These are phyloP conservation scores for Neurospora sp. DNA, from an alignment of 2,329 filamentous ascomycete species.

Conservation along the genomic window DNA sequence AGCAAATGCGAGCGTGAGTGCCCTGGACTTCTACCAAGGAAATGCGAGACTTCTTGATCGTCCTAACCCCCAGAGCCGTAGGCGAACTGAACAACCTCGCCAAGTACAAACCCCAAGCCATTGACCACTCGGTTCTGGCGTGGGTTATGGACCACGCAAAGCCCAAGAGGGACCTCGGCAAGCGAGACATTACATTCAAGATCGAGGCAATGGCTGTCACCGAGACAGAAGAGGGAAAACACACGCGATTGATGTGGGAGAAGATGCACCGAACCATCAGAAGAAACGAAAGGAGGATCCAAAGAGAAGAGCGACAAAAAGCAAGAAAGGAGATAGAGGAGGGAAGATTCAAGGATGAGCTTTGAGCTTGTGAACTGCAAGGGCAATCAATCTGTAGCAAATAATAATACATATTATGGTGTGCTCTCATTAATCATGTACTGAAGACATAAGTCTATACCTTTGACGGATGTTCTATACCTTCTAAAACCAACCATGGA, in stretches of 20 bases:
- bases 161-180: constrained; percentile 17
- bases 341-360: constrained; percentile 15
- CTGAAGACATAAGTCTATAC: not conserved
- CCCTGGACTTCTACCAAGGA: not conserved
- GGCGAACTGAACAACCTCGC: constrained; percentile 19
- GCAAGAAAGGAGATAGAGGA: constrained; percentile 13
- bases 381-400: not conserved
- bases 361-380: constrained; percentile 6
- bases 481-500: not conserved
- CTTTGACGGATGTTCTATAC: not conserved
- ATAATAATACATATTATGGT: not conserved
- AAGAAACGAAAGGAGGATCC: constrained; percentile 15
- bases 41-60: not conserved
- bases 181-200: constrained; percentile 21
- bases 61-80: constrained; percentile 2
- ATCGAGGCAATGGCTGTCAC: constrained; percentile 22
- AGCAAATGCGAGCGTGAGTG: constrained; percentile 27
- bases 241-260: constrained; percentile 21
- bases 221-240: constrained; percentile 19
- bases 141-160: constrained; percentile 22
- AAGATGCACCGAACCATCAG: constrained; percentile 17
- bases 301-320: constrained; percentile 17
- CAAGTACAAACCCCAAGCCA: constrained; percentile 20
- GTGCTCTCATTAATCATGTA: not conserved
- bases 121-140: constrained; percentile 21